Base-by-base conservation (phyloP, 371 early-diverging fungal genomes). In the Haplosporangium sp. region DNA sequence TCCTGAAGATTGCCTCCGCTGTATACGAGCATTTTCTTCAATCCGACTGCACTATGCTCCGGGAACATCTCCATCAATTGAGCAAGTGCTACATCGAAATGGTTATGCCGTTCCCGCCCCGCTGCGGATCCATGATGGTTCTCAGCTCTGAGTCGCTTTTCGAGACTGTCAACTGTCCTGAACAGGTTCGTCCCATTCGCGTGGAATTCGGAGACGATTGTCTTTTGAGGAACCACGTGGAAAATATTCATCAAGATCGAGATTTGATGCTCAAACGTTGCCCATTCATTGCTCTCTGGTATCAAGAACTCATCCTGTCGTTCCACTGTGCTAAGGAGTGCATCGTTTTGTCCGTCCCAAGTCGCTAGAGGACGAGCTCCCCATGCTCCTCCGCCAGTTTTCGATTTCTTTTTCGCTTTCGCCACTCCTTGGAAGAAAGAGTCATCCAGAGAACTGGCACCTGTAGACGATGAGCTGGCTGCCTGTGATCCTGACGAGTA, bases 61-160 rank as follows among this genome's bases (percentile, higher is more conserved):
- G 84, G 83, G 59, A 88, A 84, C 41, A 86, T 62, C n/a, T 71
- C 71, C 20, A 75, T 52, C 37, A 89, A 42, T n/a, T 80, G 80
- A 2, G 79, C 64, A 41, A 84, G 63, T 1, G 72, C 55, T 8
- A 63, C 42, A 46, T 85, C 81, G 29, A 82, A 67, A 29, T 69
- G 55, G 36, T 63, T 69, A 48, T 62, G 73, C 21, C 70, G 67
- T 18, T 45, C 46, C 29, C 59, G 54, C 21, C 74, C 68, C 23
- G 58, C n/a, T 5, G 57, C 62, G 10, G 58, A 42, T 21, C 56
- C 51, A 18, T 48, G 8, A 20, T 67, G 59, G 64, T 60, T 67
- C 38, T 71, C 72, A 10, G 46, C 37, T 40, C 57, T 67, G 37
- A 71, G 54, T 40, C 68, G 67, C 10, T 48, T 60, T 47, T 79